Percentiles rank a stretch among this genome's conserved stretches.
Conservation (phyloP, 345 rosid species). For the Arabidopsis thaliana region TAIR10.1 NC_003070.9:9964001-9964500, state of each 20-base stretch:
- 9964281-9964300: constrained; percentile 91
- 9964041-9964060: background rate
- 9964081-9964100: constrained; percentile 69
- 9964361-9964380: background rate
- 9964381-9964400: constrained; percentile 63
- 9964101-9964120: constrained; percentile 87
- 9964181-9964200: constrained; percentile 95
- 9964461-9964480: constrained; percentile 77
- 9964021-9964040: background rate
- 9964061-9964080: constrained; percentile 98
- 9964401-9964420: constrained; percentile 83
- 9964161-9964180: constrained; percentile 63
- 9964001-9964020: background rate
- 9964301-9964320: constrained; percentile 53
- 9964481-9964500: constrained; percentile 60
- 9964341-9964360: background rate
- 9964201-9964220: constrained; percentile 82
- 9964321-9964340: background rate
- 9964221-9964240: constrained; percentile 69
- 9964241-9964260: constrained; percentile 68
- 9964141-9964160: constrained; percentile 79
- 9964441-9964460: constrained; percentile 77
- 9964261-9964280: constrained; percentile 79
- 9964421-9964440: constrained; percentile 85
- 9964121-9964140: constrained; percentile 82